Base-by-base conservation (phyloP, 257 asterid genomes). In the Rubia yunnanensis region DNA sequence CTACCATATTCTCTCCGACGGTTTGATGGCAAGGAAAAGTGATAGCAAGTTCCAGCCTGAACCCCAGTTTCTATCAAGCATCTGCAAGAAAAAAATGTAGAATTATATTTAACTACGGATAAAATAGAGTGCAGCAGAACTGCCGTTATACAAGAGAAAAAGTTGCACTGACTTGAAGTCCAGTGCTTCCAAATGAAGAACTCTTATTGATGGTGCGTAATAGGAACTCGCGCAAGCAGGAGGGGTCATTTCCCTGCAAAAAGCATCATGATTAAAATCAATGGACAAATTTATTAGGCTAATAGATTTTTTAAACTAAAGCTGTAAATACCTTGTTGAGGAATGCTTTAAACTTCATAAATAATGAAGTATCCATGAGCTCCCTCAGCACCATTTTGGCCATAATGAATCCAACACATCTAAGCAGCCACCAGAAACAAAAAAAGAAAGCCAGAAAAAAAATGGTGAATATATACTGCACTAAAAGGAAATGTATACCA, bases 1-100 rank as follows among this genome's bases (percentile, higher is more conserved):
- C 5, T 71, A 87, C 97, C 98, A 85, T 84, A 87, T 83, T 81
- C 94, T 77, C 54, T 81, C 80, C 56, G 91, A 83, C 44, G 96
- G 79, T 76, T 84, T 89, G 59, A 92, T 76, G 53, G 98, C 95
- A 70, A 92, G 97, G 73, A 92, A 96, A 64, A 80, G 74, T 27
- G 95, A 84, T 22, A 92, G 81, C 80, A 92, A 87, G 77, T 92
- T 81, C 98, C 98, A 89, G 74, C 98, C 98, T 1, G 97, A 95
- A 76, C 98, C 98, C 96, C 94, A 87, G 66, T 89, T 87, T 78
- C 91, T 85, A 76, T 92, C 98, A 65, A 92, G 94, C 64, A 92
- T 87, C 97, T 92, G 95, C 78, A 81, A 76, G 63, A 79, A 63
- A 62, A 72, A 48, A 39, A 26, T 32, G 18, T 53, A 60, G 69